Percentiles rank a stretch among this genome's conserved stretches.
phyloP scores from a whole-genome alignment of 73 alveolate species.

The Paramecium sonneborni region DNA sequence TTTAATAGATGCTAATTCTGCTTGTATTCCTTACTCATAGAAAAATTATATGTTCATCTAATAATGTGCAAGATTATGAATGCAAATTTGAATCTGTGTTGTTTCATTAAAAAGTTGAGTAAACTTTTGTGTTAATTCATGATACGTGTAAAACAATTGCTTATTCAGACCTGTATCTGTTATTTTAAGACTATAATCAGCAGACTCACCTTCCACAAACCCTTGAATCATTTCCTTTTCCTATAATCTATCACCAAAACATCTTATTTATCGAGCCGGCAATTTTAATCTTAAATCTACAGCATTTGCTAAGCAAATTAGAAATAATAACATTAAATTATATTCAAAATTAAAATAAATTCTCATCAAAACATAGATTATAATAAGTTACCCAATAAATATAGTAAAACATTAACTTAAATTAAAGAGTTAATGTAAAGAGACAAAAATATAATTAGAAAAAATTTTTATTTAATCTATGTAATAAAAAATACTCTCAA shows the following conservation, averaged over 20 bases:
- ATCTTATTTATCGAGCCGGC: slow-evolving; percentile 19
- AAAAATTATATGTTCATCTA: background rate
- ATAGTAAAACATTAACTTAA: too few relatives aligned
- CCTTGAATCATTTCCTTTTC: slow-evolving; percentile 18
- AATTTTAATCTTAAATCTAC: background rate
- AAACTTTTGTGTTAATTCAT: background rate
- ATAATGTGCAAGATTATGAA: slow-evolving; percentile 17
- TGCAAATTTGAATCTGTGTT: background rate
- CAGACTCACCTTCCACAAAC: background rate
- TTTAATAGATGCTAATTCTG: background rate
- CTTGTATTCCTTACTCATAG: background rate
- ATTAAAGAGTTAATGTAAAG: too few relatives aligned
- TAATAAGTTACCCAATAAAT: too few relatives aligned
- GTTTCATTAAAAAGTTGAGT: background rate
- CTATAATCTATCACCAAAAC: slow-evolving; percentile 25
- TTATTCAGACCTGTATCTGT: slow-evolving; percentile 15
- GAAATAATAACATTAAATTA: background rate
- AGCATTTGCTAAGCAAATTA: background rate
- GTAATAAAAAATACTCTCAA: too few relatives aligned
- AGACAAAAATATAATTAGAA: too few relatives aligned
- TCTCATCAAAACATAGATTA: too few relatives aligned
- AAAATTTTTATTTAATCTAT: too few relatives aligned
- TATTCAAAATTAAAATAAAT: background rate
- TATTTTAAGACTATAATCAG: slow-evolving; percentile 16
- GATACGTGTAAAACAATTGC: background rate